A percentile compares a stretch with the other conserved stretches of the same genome.
These are phyloP conservation scores for Beverwykella pulmonaria DNA, from an alignment of 495 filamentous ascomycete genomes.

Conservation along the genomic window DNA sequence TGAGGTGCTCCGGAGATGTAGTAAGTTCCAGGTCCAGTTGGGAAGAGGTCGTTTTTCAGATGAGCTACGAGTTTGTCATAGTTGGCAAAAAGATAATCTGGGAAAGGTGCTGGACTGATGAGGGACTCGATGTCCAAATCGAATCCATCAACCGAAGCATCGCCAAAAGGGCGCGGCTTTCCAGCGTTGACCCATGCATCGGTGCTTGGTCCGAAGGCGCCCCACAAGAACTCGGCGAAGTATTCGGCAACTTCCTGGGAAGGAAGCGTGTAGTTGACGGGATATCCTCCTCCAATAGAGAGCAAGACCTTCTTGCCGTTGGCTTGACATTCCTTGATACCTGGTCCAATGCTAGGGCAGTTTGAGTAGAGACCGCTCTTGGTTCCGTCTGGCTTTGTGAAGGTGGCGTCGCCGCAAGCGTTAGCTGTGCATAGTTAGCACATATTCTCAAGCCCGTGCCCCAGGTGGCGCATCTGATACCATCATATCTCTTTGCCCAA, in stretches of 20 bases:
- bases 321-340: conserved; percentile 45
- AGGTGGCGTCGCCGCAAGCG: conserved; percentile 55
- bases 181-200: conserved; percentile 43
- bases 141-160: conserved; percentile 46
- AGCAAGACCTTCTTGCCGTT: conserved; percentile 49
- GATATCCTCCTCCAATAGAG: conserved; percentile 44
- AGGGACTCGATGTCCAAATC: conserved; percentile 49
- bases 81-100: conserved; percentile 34
- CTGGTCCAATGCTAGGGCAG: conserved; percentile 44
- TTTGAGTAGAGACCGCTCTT: conserved; percentile 38
- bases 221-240: conserved; percentile 67
- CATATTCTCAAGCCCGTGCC: no score
- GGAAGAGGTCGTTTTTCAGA: conserved; percentile 36
- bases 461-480: neutral
- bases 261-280: conserved; percentile 44
- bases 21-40: conserved; percentile 36
- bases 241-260: conserved; percentile 44
- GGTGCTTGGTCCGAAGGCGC: conserved; percentile 60
- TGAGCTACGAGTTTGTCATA: conserved; percentile 44
- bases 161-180: conserved; percentile 46
- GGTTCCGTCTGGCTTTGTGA: conserved; percentile 41
- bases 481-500: neutral
- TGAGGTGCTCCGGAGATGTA: conserved; percentile 51
- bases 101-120: conserved; percentile 33
- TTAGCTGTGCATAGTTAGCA: conserved; percentile 46